phyloP scores from a whole-genome alignment of 2,329 filamentous ascomycete species.

The Ceratocystiopsis minuta region DNA sequence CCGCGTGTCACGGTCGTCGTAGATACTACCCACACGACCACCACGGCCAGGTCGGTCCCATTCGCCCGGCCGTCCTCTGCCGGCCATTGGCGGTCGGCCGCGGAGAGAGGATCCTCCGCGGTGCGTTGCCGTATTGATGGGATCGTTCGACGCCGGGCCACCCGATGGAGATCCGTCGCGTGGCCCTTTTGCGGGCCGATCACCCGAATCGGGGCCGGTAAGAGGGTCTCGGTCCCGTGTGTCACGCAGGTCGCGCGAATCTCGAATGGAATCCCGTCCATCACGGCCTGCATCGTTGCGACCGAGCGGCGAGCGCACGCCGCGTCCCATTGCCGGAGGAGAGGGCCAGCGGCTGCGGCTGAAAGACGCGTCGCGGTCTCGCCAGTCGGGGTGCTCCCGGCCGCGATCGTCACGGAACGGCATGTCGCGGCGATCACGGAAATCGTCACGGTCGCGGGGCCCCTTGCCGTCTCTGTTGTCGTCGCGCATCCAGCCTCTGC shows the following conservation, averaged over 20 bases:
- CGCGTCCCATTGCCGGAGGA: slow-evolving; percentile 35
- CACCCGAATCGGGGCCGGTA: slow-evolving; percentile 41
- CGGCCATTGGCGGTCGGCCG: slow-evolving; percentile 23
- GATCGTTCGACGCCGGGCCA: slow-evolving; percentile 52
- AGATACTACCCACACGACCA: slow-evolving; percentile 27
- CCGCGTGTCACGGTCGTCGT: slow-evolving; percentile 46
- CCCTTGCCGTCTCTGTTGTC: slow-evolving; percentile 39
- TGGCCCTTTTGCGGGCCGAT: slow-evolving; percentile 48
- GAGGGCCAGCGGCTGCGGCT: slow-evolving; percentile 39
- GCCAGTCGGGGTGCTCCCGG: slow-evolving; percentile 35
- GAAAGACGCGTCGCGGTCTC: slow-evolving; percentile 30
- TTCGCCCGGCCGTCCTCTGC: slow-evolving; percentile 25
- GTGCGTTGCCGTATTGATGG: slow-evolving; percentile 35
- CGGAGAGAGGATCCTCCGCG: slow-evolving; percentile 34
- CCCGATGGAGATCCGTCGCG: slow-evolving; percentile 57
- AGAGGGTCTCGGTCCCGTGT: slow-evolving; percentile 42
- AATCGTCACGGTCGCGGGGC: slow-evolving; percentile 40
- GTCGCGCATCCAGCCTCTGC: slow-evolving; percentile 41
- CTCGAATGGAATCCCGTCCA: slow-evolving; percentile 1
- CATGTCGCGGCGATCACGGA: slow-evolving; percentile 33
- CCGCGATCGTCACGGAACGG: slow-evolving; percentile 35
- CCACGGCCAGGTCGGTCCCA: slow-evolving; percentile 31
- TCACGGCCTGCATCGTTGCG: slow-evolving; percentile 16
- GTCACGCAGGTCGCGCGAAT: slow-evolving; percentile 12
- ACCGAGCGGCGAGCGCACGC: slow-evolving; percentile 33